These are phyloP conservation scores for Gryganskiella cystojenkinii DNA, from an alignment of 192 early-diverging fungal species.

Conservation along the genomic window DNA sequence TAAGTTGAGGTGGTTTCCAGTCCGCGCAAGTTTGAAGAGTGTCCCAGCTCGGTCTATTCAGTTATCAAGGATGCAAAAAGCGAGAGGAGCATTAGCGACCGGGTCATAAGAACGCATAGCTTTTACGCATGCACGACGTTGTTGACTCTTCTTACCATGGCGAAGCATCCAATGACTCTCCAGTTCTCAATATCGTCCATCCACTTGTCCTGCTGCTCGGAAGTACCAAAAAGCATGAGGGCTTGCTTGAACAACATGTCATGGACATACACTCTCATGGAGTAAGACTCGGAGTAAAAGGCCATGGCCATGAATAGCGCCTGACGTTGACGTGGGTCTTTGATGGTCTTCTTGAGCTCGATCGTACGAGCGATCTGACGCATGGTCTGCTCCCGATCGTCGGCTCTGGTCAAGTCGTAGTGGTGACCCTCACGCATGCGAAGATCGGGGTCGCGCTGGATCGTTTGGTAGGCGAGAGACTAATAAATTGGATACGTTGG, in stretches of 20 bases:
- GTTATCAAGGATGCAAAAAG: constrained; percentile 1
- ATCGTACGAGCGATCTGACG: constrained; percentile 60
- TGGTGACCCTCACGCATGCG: constrained; percentile 58
- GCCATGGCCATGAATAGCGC: constrained; percentile 56
- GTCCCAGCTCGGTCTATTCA: constrained; percentile 69
- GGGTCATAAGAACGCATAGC: too few species aligned
- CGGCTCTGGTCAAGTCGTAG: constrained; percentile 59
- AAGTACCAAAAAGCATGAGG: constrained; percentile 65
- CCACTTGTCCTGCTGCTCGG: constrained; percentile 65
- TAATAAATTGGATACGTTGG: not conserved
- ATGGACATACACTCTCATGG: constrained; percentile 72
- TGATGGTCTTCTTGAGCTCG: constrained; percentile 48
- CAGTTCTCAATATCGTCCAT: constrained; percentile 63
- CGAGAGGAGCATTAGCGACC: not conserved
- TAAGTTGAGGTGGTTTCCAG: constrained; percentile 75
- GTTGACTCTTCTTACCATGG: constrained; percentile 66
- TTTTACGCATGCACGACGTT: too few species aligned
- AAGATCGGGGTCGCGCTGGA: constrained; percentile 65
- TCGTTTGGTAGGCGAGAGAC: constrained; percentile 54
- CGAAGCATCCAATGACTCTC: constrained; percentile 71
- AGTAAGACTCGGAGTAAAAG: constrained; percentile 66
- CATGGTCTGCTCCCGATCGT: constrained; percentile 69
- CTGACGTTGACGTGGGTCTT: constrained; percentile 50
- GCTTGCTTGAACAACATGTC: constrained; percentile 68
- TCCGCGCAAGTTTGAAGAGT: constrained; percentile 69